Base-by-base conservation (phyloP, 169 alveolate species). In the Eimeria falciformis region DNA sequence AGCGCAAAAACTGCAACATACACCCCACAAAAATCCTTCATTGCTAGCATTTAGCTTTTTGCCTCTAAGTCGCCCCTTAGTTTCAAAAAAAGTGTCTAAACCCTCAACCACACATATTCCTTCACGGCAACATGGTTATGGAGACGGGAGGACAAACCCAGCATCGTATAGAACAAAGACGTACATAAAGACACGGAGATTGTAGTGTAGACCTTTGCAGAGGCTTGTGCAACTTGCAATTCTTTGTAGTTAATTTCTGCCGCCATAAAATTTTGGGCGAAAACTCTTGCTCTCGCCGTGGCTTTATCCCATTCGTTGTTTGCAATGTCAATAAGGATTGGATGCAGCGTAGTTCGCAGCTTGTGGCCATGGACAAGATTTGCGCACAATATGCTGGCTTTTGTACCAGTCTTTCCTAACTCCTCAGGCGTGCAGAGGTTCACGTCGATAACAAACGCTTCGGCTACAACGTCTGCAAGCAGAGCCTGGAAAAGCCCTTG, bases 401-500 rank as follows among this genome's bases (percentile, higher is more conserved):
- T 79, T 3, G 89, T 17, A 55, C 89, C 89, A 3, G n/a, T 79
- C 12, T 50, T 33, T 29, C n/a, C 17, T 56, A 50, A 43, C 37
- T 79, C 89, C 23, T n/a, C 58, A 9, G 89, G 29, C 21, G 3
- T 53, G 55, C 89, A 79, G 12, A 25, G 18, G 50, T 79, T 11
- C 55, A 27, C 14, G 29, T 79, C 55, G 0, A 79, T 25, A 29
- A 33, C 46, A 33, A 79, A 79, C 73, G 73, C 73, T 37, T 17
- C 46, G 33, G 75, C 50, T 12, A 79, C 17, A 27, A 65, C 89
- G 55, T 79, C 73, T 27, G 89, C 75, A 14, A 79, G 73, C 56
- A 79, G 33, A 0, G 89, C 89, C 89, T 79, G 89, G 75, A 79
- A 79, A 79, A 79, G 89, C 71, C 89, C 75, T 40, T 40, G 50